Conservation (phyloP, 192 early-diverging fungal species). For the Coemansia sp. region DNA sequence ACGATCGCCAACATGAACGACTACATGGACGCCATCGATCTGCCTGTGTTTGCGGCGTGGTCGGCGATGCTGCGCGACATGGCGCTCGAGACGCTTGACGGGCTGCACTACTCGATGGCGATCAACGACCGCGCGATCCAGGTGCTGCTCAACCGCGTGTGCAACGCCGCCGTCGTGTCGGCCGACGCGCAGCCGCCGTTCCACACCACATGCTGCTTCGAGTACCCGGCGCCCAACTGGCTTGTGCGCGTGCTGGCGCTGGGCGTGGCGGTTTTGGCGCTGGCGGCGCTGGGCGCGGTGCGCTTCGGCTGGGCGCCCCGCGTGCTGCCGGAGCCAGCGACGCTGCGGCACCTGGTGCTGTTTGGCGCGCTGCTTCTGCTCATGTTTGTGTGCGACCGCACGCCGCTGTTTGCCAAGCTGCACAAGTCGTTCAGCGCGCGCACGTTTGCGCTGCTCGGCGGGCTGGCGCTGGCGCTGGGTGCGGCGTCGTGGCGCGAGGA, state of each 20-base stretch:
- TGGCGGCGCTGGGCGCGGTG: slow-evolving; percentile 12
- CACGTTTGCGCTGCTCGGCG: slow-evolving; percentile 51
- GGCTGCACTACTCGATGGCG: slow-evolving; percentile 60
- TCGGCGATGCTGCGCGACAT: slow-evolving; percentile 42
- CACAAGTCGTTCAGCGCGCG: slow-evolving; percentile 55
- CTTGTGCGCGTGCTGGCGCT: slow-evolving; percentile 34
- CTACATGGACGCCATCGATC: slow-evolving; percentile 41
- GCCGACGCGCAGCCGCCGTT: slow-evolving; percentile 34
- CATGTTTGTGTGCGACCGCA: slow-evolving; percentile 68
- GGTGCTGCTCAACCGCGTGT: slow-evolving; percentile 61
- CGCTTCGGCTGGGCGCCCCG: background rate
- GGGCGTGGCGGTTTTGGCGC: slow-evolving; percentile 18
- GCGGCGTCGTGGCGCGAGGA: slow-evolving; percentile 38
- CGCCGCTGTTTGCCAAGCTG: slow-evolving; percentile 62
- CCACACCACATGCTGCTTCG: slow-evolving; percentile 59
- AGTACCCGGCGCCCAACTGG: slow-evolving; percentile 50
- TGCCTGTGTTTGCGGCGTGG: slow-evolving; percentile 56
- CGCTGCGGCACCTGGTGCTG: slow-evolving; percentile 49
- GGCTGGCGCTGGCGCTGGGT: slow-evolving; percentile 44
- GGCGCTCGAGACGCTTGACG: slow-evolving; percentile 55
- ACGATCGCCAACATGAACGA: slow-evolving; percentile 55
- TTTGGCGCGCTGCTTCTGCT: slow-evolving; percentile 55
- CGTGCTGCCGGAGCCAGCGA: slow-evolving; percentile 34
- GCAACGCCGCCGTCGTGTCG: slow-evolving; percentile 53
- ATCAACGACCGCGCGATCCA: slow-evolving; percentile 53